Percentiles rank a stretch among this genome's conserved stretches.
Evolutionary conservation across 192 early-diverging fungal species (phyloP).

Genomic region (Backusella australiensis): DNA sequence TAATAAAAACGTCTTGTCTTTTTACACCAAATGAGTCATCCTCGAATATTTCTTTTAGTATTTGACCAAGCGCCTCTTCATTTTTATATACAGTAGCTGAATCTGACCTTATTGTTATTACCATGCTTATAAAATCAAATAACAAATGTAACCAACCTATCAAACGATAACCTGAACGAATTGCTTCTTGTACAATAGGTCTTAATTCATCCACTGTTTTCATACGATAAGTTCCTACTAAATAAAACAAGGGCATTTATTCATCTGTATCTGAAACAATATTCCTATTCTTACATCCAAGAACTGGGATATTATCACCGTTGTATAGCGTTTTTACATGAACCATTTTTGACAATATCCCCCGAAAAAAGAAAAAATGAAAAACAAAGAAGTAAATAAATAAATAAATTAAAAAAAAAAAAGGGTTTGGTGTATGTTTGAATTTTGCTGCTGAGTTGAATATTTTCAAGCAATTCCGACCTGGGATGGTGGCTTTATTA

Average conservation of each 20-base stretch:
- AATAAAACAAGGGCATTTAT: background rate
- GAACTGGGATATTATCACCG: constrained; percentile 7
- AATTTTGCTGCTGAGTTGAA: background rate
- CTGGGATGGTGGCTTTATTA: too few species aligned
- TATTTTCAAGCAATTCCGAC: too few species aligned
- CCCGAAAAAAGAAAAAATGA: background rate
- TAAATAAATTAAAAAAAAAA: background rate
- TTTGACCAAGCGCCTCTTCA: constrained; percentile 54
- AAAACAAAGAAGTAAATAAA: background rate
- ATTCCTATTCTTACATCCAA: background rate
- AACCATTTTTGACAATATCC: background rate
- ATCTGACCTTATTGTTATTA: constrained; percentile 34
- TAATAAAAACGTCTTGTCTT: constrained; percentile 66
- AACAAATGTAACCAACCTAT: constrained; percentile 33
- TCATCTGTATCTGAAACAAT: background rate
- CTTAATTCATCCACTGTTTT: constrained; percentile 33
- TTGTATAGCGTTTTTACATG: constrained; percentile 5
- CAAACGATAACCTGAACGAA: constrained; percentile 41
- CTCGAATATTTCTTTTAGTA: constrained; percentile 45
- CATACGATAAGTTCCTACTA: constrained; percentile 50
- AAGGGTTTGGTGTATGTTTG: background rate
- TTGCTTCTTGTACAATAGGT: constrained; percentile 35
- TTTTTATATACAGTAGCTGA: constrained; percentile 69
- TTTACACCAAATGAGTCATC: constrained; percentile 42
- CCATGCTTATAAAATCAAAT: background rate